Evolutionary conservation across 2,329 filamentous ascomycete species (phyloP).

Genomic region (Pseudogymnoascus sp.): DNA sequence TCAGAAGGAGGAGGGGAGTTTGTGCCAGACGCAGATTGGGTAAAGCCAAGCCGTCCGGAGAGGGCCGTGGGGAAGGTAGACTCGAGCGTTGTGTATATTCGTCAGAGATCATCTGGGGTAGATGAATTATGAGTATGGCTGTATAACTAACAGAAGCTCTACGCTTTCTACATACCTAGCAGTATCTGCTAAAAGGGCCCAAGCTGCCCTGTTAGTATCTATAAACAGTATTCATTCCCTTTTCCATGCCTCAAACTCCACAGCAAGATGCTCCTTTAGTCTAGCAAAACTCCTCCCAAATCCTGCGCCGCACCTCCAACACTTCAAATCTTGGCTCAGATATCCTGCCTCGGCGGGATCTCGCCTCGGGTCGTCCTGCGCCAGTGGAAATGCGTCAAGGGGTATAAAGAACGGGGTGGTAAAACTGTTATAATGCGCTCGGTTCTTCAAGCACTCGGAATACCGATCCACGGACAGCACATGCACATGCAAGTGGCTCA

Average conservation of each 20-base stretch:
- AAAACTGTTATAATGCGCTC: conserved; percentile 91
- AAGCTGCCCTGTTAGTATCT: not conserved
- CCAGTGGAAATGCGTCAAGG: conserved; percentile 71
- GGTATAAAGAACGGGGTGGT: conserved; percentile 74
- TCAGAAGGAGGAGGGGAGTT: not conserved
- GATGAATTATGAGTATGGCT: not conserved
- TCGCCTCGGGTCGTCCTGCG: conserved; percentile 54
- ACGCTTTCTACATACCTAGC: not conserved
- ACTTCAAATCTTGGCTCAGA: conserved; percentile 58
- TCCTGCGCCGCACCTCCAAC: conserved; percentile 73
- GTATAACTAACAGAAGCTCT: not conserved
- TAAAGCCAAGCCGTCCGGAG: not conserved
- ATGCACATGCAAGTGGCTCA: conserved; percentile 89
- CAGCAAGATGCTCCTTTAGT: conserved; percentile 66
- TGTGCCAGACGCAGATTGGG: not conserved
- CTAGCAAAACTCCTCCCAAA: conserved; percentile 68
- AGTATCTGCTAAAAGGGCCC: not conserved
- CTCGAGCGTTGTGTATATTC: not conserved
- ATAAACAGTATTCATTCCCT: conserved; percentile 37
- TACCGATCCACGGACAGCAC: conserved; percentile 74
- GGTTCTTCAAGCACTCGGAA: conserved; percentile 62
- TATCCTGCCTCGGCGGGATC: conserved; percentile 49
- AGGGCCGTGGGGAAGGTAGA: not conserved
- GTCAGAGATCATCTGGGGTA: not conserved
- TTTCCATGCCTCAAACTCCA: conserved; percentile 72